Evolutionary conservation across 495 filamentous ascomycete species (phyloP).

Genomic region (Talaromyces nanjingensis): DNA sequence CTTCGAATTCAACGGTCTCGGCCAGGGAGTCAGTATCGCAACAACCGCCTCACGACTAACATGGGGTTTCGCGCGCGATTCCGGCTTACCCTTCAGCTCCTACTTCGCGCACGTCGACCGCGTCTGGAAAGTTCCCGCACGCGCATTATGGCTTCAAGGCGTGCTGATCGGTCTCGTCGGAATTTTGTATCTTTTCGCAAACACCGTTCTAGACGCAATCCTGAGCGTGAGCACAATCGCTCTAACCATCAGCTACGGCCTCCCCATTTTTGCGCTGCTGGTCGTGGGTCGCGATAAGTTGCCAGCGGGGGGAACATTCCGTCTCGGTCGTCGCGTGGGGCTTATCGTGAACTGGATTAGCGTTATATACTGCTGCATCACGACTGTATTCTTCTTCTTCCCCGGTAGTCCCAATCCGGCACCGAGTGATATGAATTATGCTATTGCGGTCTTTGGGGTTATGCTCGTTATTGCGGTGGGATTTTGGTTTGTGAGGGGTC

Average conservation of each 20-base stretch:
- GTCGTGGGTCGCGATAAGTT: conserved; percentile 34
- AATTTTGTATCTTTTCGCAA: conserved; percentile 39
- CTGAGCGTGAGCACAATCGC: conserved; percentile 41
- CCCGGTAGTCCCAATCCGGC: conserved; percentile 30
- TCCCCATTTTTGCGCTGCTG: conserved; percentile 32
- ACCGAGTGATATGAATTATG: conserved; percentile 38
- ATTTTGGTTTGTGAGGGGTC: conserved; percentile 36
- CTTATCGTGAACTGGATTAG: conserved; percentile 29
- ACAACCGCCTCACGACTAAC: conserved; percentile 46
- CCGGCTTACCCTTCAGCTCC: conserved; percentile 39
- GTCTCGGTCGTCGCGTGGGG: conserved; percentile 25
- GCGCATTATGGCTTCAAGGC: conserved; percentile 38
- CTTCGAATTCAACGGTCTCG: conserved; percentile 43
- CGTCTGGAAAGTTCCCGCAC: conserved; percentile 35
- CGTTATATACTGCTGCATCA: conserved; percentile 34
- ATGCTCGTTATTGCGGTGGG: conserved; percentile 37
- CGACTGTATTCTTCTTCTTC: conserved; percentile 41
- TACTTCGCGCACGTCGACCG: conserved; percentile 38
- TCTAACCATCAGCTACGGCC: conserved; percentile 36
- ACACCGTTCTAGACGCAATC: conserved; percentile 38
- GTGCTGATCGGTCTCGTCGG: conserved; percentile 36
- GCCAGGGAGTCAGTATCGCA: conserved; percentile 36
- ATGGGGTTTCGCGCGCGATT: conserved; percentile 54
- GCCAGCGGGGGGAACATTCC: conserved; percentile 27
- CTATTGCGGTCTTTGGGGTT: conserved; percentile 41